phyloP scores from a whole-genome alignment of 2,329 filamentous ascomycete genomes.

The Trichoderma atrobrunneum region DNA sequence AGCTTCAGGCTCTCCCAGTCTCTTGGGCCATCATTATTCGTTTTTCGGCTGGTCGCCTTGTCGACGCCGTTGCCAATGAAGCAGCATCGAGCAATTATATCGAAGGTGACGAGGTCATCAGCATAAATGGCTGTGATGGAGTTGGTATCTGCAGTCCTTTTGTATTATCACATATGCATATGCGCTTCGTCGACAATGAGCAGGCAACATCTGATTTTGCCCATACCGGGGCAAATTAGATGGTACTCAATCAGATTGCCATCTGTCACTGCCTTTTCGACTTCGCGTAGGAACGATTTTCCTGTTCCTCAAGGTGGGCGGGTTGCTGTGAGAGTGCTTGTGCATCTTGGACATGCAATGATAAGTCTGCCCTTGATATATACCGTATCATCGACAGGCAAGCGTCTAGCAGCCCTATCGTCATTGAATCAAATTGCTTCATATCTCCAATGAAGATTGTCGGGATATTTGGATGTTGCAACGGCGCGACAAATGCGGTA shows the following conservation, averaged over 20 bases:
- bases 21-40: no score
- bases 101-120: no score
- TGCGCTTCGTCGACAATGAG: neutral
- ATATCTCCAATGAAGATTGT: neutral
- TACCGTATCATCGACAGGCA: neutral
- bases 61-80: no score
- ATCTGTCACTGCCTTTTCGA: neutral
- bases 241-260: neutral
- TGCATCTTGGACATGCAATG: neutral
- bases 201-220: neutral
- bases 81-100: no score
- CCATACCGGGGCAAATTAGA: neutral
- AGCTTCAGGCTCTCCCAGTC: no score
- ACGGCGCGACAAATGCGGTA: neutral
- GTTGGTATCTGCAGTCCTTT: no score
- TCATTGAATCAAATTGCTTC: neutral
- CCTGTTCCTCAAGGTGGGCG: neutral
- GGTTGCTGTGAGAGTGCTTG: neutral
- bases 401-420: neutral
- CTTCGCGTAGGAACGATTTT: neutral
- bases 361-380: neutral
- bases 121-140: no score
- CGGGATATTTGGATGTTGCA: neutral
- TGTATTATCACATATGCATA: neutral
- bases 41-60: no score